Base-by-base conservation (phyloP, 169 alveolate species). In the Plasmodium gallinaceum region DNA sequence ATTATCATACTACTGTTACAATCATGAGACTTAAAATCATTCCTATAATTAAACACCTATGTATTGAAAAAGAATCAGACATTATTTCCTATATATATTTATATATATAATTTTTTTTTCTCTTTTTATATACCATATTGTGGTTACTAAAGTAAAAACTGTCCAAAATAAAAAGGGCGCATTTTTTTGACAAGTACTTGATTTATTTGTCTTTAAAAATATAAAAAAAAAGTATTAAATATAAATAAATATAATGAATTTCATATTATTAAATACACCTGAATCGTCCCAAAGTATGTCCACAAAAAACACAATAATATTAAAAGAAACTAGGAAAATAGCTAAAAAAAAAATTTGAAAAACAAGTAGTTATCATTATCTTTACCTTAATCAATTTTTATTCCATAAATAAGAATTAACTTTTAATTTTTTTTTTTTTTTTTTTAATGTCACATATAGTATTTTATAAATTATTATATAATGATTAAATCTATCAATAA, bases 281-380 rank as follows among this genome's bases (percentile, higher is more conserved):
- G 89, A 66, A 78, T 78, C 22, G 89, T 78, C 89, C 89, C 89
- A 78, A 78, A 78, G 58, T 64, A 78, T 22, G 89, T 78, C 89
- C 89, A 78, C 6, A 78, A 37, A 51, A 78, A 78, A 57, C 75
- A 78, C 22, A 78, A 26, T 26, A 78, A 60, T 78, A 78, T 64
- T 58, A 78, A 64, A 64, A 78, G 42, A 78, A 78, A 20, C 72
- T 78, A 78, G 48, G 76, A 58, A 45, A 78, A 42, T 48, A 78
- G 45, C 89, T 78, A 51, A 64, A 65, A 2, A n/a, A n/a, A n/a
- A n/a, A n/a, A n/a, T n/a, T 78, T 39, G 4, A 46, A 58, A 14
- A 43, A 58, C n/a, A 20, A 16, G 12, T 54, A 18, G 20, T 24
- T 20, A 24, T 8, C 8, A 26, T 20, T 26, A 4, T 32, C 39